phyloP scores from a whole-genome alignment of 495 filamentous ascomycete genomes.

The Copromyces sp. region DNA sequence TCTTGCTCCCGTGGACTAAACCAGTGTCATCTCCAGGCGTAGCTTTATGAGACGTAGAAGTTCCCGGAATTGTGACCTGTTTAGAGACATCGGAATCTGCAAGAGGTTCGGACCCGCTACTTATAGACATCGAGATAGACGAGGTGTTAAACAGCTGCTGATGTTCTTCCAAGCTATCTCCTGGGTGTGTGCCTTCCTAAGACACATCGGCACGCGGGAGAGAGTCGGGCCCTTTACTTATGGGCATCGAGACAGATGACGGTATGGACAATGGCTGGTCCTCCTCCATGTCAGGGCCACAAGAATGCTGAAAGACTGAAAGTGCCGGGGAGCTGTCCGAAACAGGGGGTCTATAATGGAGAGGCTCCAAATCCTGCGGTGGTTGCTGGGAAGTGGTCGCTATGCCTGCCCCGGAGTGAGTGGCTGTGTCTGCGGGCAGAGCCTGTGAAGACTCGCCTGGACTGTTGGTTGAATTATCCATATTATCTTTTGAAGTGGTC shows the following conservation, averaged over 20 bases:
- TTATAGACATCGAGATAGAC: background rate
- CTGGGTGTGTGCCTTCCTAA: background rate
- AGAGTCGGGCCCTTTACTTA: background rate
- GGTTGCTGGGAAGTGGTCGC: background rate
- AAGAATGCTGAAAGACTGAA: background rate
- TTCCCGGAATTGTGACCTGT: background rate
- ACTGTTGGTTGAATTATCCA: background rate
- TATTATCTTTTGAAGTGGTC: background rate
- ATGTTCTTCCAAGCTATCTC: background rate
- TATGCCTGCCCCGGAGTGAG: background rate
- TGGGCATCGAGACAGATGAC: background rate
- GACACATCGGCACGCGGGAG: background rate
- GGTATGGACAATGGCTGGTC: background rate
- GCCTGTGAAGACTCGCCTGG: background rate
- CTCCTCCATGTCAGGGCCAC: background rate
- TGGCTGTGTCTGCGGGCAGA: background rate
- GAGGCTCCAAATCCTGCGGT: background rate
- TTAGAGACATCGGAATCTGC: background rate
- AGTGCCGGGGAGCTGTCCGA: background rate
- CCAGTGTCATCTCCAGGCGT: background rate
- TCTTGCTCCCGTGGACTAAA: background rate
- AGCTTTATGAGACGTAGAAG: background rate
- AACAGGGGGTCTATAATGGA: background rate
- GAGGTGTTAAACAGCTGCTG: background rate
- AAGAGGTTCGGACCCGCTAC: background rate